phyloP scores from a whole-genome alignment of 257 asterid species.

The Gynochthodes officinalis region DNA sequence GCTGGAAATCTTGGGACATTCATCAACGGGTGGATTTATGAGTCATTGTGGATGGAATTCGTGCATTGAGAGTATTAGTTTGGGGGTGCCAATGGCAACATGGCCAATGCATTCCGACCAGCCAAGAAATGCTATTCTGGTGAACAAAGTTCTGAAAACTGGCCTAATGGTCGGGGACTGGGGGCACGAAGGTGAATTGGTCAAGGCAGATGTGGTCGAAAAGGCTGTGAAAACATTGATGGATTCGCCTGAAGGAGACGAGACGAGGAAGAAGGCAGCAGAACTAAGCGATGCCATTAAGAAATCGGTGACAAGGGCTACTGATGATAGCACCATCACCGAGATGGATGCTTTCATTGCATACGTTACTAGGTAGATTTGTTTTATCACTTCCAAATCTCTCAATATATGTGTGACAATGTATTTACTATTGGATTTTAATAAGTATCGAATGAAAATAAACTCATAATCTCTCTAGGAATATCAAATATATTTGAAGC shows the following conservation, averaged over 20 bases:
- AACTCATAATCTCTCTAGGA: no score
- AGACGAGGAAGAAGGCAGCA: slow-evolving; percentile 23
- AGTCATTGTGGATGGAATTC: slow-evolving; percentile 34
- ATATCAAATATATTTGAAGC: no score
- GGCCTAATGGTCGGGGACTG: slow-evolving; percentile 21
- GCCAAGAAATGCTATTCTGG: slow-evolving; percentile 20
- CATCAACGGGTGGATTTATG: slow-evolving; percentile 30
- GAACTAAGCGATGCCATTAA: slow-evolving; percentile 13
- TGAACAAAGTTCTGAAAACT: slow-evolving; percentile 10
- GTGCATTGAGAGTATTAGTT: slow-evolving; percentile 22
- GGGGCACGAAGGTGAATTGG: slow-evolving; percentile 10
- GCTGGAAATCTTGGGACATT: slow-evolving; percentile 15
- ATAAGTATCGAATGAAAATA: no score
- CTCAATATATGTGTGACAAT: no score
- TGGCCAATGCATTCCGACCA: slow-evolving; percentile 32
- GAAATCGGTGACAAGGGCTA: slow-evolving; percentile 8
- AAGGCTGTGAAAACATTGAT: slow-evolving; percentile 22
- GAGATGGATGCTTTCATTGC: slow-evolving; percentile 19
- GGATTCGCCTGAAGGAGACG: slow-evolving; percentile 23
- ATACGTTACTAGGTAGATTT: slow-evolving; percentile 3
- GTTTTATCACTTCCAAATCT: no score
- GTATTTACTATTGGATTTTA: no score
- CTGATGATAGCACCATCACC: not conserved
- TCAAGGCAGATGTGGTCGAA: slow-evolving; percentile 15
- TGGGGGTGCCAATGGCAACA: slow-evolving; percentile 32